phyloP scores from a whole-genome alignment of 2,329 filamentous ascomycete species.

The Apiospora rasikravindrae region DNA sequence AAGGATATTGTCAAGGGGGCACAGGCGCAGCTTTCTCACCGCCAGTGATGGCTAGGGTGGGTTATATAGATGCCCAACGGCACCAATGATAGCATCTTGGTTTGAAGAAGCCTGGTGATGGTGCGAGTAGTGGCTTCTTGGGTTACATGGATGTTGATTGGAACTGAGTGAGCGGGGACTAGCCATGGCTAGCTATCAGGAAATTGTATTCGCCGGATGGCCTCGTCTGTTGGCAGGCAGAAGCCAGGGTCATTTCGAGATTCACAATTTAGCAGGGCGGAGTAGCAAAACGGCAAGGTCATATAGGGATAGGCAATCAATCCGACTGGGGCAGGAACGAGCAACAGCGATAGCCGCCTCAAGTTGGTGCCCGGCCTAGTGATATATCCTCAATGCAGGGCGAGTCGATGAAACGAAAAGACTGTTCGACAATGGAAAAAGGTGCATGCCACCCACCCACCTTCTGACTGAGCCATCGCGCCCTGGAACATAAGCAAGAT shows the following conservation, averaged over 20 bases:
- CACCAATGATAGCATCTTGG: neutral
- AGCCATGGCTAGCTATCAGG: neutral
- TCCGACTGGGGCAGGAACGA: neutral
- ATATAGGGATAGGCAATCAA: neutral
- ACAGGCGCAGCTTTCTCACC: neutral
- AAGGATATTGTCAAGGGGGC: neutral
- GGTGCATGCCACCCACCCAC: neutral
- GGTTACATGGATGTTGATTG: neutral
- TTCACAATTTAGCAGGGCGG: neutral
- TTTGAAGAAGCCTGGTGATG: neutral
- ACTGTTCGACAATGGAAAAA: neutral
- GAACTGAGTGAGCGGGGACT: neutral
- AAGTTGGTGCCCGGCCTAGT: neutral
- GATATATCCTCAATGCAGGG: neutral
- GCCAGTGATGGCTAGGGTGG: neutral
- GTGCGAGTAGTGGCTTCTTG: neutral
- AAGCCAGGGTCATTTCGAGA: neutral
- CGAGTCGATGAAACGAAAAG: neutral
- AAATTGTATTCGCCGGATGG: neutral
- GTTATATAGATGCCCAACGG: neutral
- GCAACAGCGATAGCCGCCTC: neutral
- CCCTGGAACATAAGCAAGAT: neutral
- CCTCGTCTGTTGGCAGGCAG: neutral
- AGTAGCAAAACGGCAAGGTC: neutral
- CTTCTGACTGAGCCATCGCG: neutral